Evolutionary conservation across 495 filamentous ascomycete genomes (phyloP).

Genomic region (Clohesyomyces aquaticus): DNA sequence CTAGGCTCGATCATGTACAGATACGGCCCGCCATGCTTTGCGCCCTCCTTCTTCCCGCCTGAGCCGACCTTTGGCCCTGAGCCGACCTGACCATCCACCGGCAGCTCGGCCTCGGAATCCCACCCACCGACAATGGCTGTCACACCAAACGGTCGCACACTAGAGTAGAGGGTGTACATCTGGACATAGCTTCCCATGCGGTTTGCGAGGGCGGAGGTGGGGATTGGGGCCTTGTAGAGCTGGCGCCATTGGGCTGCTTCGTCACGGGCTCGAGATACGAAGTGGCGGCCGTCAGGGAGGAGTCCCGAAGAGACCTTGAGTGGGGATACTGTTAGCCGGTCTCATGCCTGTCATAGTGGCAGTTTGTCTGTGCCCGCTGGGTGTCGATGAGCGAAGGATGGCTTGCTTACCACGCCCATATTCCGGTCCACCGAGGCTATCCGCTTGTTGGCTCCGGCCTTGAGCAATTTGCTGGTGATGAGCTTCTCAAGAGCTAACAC

Average conservation of each 20-base stretch:
- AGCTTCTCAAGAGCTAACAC: conserved; percentile 97
- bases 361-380: no score
- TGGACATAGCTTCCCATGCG: conserved; percentile 95
- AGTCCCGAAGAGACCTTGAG: conserved; percentile 81
- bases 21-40: conserved; percentile 81
- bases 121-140: conserved; percentile 93
- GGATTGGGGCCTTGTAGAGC: conserved; percentile 88
- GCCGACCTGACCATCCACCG: conserved; percentile 87
- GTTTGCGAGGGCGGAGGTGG: conserved; percentile 79
- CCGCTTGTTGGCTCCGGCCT: conserved; percentile 90
- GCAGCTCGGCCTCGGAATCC: conserved; percentile 78
- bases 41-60: conserved; percentile 75
- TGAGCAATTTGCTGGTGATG: conserved; percentile 90
- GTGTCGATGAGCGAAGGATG: no score
- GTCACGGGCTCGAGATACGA: conserved; percentile 89
- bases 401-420: conserved; percentile 77
- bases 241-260: conserved; percentile 88
- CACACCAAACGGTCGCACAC: conserved; percentile 93
- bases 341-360: no score
- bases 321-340: no score
- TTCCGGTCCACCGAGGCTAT: conserved; percentile 94
- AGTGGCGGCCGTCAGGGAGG: conserved; percentile 91
- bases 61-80: conserved; percentile 73
- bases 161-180: conserved; percentile 94
- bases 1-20: conserved; percentile 99